phyloP scores from a whole-genome alignment of 1,139 yeast genomes.

The Kodamaea sp. region DNA sequence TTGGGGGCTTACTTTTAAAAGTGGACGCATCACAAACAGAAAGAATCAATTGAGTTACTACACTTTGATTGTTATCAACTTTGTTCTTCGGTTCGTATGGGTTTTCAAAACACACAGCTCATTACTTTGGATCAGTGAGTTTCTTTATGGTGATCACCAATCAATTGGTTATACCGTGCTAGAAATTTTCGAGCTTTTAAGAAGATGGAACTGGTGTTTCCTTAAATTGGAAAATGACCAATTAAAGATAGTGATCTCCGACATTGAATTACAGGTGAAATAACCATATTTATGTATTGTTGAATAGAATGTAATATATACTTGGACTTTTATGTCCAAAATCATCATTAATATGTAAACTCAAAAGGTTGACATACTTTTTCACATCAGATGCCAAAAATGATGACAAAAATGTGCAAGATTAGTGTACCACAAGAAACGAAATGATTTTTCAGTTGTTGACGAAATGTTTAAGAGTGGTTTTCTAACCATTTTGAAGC shows the following conservation, averaged over 20 bases:
- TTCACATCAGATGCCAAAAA: too few relatives aligned
- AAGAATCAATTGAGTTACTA: slow-evolving; percentile 35
- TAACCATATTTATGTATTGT: neutral
- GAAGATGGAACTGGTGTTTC: slow-evolving; percentile 90
- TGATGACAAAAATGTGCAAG: too few relatives aligned
- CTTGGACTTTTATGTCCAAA: too few relatives aligned
- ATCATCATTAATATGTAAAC: too few relatives aligned
- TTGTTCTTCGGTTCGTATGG: slow-evolving; percentile 73
- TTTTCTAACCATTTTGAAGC: slow-evolving; percentile 46
- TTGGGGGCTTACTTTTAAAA: slow-evolving; percentile 57
- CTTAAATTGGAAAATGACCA: slow-evolving; percentile 80
- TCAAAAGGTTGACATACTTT: too few relatives aligned
- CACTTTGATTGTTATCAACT: slow-evolving; percentile 49
- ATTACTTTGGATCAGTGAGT: slow-evolving; percentile 14
- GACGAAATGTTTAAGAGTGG: slow-evolving; percentile 12
- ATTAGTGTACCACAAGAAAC: too few relatives aligned
- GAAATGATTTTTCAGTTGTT: neutral
- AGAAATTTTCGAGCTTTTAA: slow-evolving; percentile 67
- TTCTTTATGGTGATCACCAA: slow-evolving; percentile 45
- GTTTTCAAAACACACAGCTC: slow-evolving; percentile 29
- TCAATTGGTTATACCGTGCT: slow-evolving; percentile 59
- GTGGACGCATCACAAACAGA: slow-evolving; percentile 6
- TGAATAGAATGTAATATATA: neutral
- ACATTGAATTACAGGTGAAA: slow-evolving; percentile 17
- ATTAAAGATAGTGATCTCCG: slow-evolving; percentile 29